phyloP scores from a whole-genome alignment of 768 basidiomycete genomes.

The Xerocomus spinulosus region DNA sequence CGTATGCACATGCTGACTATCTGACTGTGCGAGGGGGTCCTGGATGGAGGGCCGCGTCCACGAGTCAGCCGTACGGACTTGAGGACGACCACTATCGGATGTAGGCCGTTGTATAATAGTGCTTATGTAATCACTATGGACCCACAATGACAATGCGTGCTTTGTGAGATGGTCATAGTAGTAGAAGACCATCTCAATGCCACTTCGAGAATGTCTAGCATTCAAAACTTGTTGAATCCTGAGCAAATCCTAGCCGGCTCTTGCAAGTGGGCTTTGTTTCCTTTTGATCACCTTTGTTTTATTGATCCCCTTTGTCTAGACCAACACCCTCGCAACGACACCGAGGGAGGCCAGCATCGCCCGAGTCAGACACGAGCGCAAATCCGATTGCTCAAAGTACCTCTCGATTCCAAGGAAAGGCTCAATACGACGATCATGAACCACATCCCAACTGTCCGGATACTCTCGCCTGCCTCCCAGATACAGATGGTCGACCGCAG shows the following conservation, averaged over 20 bases:
- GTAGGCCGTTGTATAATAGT: slow-evolving; percentile 3
- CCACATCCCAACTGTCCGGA: slow-evolving; percentile 77
- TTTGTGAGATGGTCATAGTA: no score
- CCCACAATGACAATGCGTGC: slow-evolving; percentile 28
- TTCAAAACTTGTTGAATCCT: slow-evolving; percentile 55
- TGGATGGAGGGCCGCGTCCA: slow-evolving; percentile 20
- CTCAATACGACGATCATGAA: slow-evolving; percentile 43
- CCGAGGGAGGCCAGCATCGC: slow-evolving; percentile 26
- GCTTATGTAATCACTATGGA: slow-evolving; percentile 30
- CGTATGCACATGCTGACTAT: slow-evolving; percentile 18
- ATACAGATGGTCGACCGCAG: slow-evolving; percentile 74
- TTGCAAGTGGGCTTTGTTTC: slow-evolving; percentile 37
- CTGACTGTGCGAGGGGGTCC: slow-evolving; percentile 7
- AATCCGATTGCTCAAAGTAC: slow-evolving; percentile 22
- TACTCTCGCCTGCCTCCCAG: slow-evolving; percentile 70
- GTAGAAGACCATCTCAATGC: slow-evolving; percentile 18
- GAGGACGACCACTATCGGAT: slow-evolving; percentile 17
- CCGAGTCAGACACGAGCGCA: slow-evolving; percentile 34
- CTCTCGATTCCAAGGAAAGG: slow-evolving; percentile 20
- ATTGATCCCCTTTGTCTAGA: slow-evolving; percentile 30
- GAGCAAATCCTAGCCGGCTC: slow-evolving; percentile 37
- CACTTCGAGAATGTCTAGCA: slow-evolving; percentile 47
- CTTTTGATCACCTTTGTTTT: slow-evolving; percentile 2
- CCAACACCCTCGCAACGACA: slow-evolving; percentile 21
- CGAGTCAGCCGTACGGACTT: slow-evolving; percentile 20